Evolutionary conservation across 2,329 filamentous ascomycete species (phyloP).

Genomic region (Zasmidium angulare): DNA sequence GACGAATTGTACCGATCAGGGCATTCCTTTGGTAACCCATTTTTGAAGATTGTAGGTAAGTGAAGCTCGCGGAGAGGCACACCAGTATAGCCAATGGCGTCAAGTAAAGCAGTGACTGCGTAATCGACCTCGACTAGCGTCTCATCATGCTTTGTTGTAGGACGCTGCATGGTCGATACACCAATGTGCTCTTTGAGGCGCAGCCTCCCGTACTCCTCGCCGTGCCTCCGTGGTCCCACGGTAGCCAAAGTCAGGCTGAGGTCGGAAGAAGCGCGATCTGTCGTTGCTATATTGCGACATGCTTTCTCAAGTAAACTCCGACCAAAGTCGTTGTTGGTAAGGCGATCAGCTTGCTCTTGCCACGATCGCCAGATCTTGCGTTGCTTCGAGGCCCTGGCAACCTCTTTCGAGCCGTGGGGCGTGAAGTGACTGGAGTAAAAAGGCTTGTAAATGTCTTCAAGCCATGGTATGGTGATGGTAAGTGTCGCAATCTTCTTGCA

Average conservation of each 20-base stretch:
- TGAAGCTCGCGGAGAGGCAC: neutral
- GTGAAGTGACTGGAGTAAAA: no score
- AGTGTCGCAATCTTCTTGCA: neutral
- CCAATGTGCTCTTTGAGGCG: neutral
- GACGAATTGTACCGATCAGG: no score
- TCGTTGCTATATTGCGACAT: neutral
- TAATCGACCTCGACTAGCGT: neutral
- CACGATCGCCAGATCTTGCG: neutral
- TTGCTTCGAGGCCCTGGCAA: neutral
- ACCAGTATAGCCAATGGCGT: neutral
- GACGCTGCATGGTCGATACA: neutral
- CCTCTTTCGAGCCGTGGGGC: neutral
- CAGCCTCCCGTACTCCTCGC: neutral
- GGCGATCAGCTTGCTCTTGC: neutral
- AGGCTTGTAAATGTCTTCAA: neutral
- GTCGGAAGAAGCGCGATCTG: neutral
- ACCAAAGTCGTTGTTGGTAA: neutral
- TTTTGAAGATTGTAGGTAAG: no score
- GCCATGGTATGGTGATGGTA: neutral
- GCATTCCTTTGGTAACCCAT: no score
- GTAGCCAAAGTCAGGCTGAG: neutral
- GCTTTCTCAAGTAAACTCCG: neutral
- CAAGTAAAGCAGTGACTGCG: neutral
- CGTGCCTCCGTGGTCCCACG: no score
- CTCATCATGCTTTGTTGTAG: neutral